phyloP scores from a whole-genome alignment of 2,329 filamentous ascomycete genomes.

The Sporothrix protearum region DNA sequence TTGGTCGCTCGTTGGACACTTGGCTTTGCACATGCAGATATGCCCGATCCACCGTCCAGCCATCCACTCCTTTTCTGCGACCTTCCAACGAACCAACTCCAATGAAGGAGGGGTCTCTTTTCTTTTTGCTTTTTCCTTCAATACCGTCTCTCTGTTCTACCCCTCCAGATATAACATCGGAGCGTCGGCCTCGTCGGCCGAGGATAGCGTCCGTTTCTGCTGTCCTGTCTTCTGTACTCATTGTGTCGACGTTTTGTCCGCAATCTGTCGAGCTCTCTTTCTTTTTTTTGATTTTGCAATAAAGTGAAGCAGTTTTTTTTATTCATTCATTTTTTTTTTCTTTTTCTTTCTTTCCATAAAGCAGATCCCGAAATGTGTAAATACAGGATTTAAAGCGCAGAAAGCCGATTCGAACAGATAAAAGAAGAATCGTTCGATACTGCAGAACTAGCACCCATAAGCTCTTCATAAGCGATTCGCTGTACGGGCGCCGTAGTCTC shows the following conservation, averaged over 20 bases:
- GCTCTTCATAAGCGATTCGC: background rate
- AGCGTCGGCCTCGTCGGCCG: background rate
- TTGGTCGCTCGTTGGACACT: background rate
- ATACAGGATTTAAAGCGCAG: background rate
- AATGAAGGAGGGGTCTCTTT: background rate
- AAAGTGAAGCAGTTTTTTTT: background rate
- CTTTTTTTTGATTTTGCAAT: background rate
- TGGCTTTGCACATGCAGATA: conserved; percentile 22
- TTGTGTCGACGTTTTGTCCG: background rate
- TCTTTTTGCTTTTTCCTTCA: background rate
- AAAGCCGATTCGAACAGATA: background rate
- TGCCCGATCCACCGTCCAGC: conserved; percentile 22
- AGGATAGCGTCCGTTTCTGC: background rate
- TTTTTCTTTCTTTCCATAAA: background rate
- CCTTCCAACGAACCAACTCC: background rate
- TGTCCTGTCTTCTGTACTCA: background rate
- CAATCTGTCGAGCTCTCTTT: background rate
- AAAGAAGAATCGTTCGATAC: background rate
- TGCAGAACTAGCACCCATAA: background rate
- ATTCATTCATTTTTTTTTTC: background rate
- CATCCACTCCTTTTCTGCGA: background rate
- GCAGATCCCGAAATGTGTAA: background rate
- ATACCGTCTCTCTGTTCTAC: background rate
- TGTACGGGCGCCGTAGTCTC: background rate
- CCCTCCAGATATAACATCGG: background rate